Percentiles rank a stretch among this genome's conserved stretches.
Conservation (phyloP, 2,329 filamentous ascomycete species). For the Cylindrodendrum hubeiense region DNA sequence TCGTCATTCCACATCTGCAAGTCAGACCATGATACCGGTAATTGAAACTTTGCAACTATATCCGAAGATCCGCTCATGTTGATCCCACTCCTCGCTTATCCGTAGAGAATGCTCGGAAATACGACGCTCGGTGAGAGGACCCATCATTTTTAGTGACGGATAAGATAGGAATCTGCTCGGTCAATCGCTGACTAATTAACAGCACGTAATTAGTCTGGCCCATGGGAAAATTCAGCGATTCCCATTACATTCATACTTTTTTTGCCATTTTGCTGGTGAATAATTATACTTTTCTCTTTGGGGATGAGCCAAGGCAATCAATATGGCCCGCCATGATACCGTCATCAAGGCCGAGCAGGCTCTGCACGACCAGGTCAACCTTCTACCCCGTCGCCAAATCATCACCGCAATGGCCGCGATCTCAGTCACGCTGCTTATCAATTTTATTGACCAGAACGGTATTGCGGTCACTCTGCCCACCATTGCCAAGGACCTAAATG, state of each 20-base stretch:
- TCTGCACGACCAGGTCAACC: constrained; percentile 68
- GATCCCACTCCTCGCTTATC: too few relatives aligned
- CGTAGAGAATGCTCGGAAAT: too few relatives aligned
- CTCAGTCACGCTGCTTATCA: constrained; percentile 66
- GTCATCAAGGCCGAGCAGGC: constrained; percentile 53
- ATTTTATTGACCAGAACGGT: constrained; percentile 69
- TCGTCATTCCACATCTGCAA: too few relatives aligned
- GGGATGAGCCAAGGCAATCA: not conserved
- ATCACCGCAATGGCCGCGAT: constrained; percentile 64
- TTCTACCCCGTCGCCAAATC: constrained; percentile 63
- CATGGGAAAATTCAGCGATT: too few relatives aligned
- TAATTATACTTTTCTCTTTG: not conserved
- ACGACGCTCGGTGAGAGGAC: too few relatives aligned
- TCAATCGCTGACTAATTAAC: too few relatives aligned
- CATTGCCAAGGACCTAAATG: constrained; percentile 61
- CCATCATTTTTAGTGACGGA: too few relatives aligned
- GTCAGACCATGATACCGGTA: too few relatives aligned
- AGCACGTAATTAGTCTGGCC: too few relatives aligned
- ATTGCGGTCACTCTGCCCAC: constrained; percentile 64
- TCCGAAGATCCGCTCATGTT: too few relatives aligned
- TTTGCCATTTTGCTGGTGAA: not conserved
- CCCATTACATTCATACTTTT: not conserved
- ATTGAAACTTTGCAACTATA: too few relatives aligned
- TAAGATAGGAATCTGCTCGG: too few relatives aligned
- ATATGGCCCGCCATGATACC: not conserved